Evolutionary conservation across 2,329 filamentous ascomycete genomes (phyloP), one percentile per base, ranked within the genome.

Genomic region (Fusarium falciforme): DNA sequence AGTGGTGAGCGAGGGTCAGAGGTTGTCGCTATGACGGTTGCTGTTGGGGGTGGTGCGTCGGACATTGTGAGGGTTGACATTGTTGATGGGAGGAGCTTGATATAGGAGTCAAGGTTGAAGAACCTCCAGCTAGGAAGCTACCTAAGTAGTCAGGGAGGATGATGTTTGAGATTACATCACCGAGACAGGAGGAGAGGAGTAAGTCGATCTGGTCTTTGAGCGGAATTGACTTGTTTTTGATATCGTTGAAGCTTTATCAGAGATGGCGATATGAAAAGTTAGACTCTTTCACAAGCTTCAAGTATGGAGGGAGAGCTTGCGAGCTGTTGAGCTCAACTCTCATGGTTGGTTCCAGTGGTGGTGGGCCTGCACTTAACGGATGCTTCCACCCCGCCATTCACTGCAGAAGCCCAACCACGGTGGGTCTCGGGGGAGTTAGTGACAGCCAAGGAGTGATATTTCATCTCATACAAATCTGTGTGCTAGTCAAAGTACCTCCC

Each of bases 151-250:
- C 10, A 74, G 54, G 55, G 20, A 66, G 55, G 59, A 58, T 31
- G 65, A 38, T 42, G 61, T 33, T 57, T 57, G n/a, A 60, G 64
- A 55, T 76, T 72, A 76, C 73, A 76, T 75, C 67, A 73, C 66
- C 61, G 10, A 60, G 33, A 35, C 12, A 47, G 22, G 38, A 59
- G 29, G 29, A 27, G 40, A 27, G 22, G 4, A 47, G 25, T 17
- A 8, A 6, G 27, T 20, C 47, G 47, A 54, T n/a, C 17, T 54
- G 27, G 17, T 8, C 17, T n/a, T 20, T 1, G 3, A 54, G 25
- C 2, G 27, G 11, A 31, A 54, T 31, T 54, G 27, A 4, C 6
- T 20, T 7, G 27, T 31, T 54, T 54, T 5, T 5, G 2, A 14
- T n/a, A 11, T 31, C 11, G 10, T 14, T 54, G 27, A 54, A 54